phyloP scores from a whole-genome alignment of 805 yeast species.

The Wickerhamomyces tratensis region DNA sequence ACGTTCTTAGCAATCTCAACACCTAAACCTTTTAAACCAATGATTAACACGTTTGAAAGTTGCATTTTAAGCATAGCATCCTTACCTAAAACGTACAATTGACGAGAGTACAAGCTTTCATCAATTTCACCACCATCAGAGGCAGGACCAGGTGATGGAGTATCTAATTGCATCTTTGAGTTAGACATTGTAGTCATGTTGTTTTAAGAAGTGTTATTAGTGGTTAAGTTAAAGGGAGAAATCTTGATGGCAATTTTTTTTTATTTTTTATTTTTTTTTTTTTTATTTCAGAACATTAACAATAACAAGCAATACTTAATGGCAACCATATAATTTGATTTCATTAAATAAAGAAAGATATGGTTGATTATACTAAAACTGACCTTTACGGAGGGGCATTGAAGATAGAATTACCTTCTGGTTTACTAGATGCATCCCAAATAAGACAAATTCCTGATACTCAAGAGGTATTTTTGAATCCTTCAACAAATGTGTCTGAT shows the following conservation, averaged over 20 bases:
- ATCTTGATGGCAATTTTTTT: background rate
- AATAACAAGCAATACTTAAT: too few relatives aligned
- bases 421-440: slow-evolving; percentile 65
- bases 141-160: slow-evolving; percentile 18
- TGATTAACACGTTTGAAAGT: slow-evolving; percentile 78
- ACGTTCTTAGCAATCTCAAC: slow-evolving; percentile 95
- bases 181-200: slow-evolving; percentile 15
- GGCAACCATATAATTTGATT: background rate
- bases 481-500: slow-evolving; percentile 20
- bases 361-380: background rate
- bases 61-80: slow-evolving; percentile 99
- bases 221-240: too few relatives aligned
- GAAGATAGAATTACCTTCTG: slow-evolving; percentile 43
- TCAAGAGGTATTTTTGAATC: slow-evolving; percentile 77
- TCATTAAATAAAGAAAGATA: background rate
- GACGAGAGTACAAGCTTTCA: slow-evolving; percentile 93
- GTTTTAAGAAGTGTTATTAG: too few relatives aligned
- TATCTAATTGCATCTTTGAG: slow-evolving; percentile 32
- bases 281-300: too few relatives aligned
- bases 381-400: slow-evolving; percentile 82
- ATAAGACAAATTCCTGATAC: slow-evolving; percentile 85
- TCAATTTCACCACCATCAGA: slow-evolving; percentile 48
- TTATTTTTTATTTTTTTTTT: too few relatives aligned
- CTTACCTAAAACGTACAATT: slow-evolving; percentile 90
- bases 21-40: slow-evolving; percentile 91